A percentile compares a stretch with the other conserved stretches of the same genome.
phyloP scores from a whole-genome alignment of 768 basidiomycete species.

The Hemileccinum impolitum region DNA sequence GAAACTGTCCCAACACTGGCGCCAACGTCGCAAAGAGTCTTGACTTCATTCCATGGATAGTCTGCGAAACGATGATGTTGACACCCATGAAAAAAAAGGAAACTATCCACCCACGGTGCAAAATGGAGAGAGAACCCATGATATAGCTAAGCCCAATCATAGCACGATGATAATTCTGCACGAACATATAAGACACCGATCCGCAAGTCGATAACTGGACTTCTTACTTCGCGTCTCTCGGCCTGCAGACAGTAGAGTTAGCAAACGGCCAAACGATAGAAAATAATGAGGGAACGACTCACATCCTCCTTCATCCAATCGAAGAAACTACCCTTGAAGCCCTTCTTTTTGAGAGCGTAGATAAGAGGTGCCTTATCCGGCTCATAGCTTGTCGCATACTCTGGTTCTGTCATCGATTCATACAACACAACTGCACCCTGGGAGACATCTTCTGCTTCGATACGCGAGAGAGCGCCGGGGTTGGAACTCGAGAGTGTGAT shows the following conservation, averaged over 20 bases:
- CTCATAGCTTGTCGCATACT: conserved; percentile 22
- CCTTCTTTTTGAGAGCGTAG: conserved; percentile 17
- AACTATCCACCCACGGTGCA: conserved; percentile 16
- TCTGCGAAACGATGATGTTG: conserved; percentile 8
- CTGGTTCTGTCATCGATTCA: conserved; percentile 24
- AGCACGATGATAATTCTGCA: conserved; percentile 21
- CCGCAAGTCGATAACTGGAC: background rate
- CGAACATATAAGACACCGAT: conserved; percentile 1
- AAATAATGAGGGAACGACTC: background rate
- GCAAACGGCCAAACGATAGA: background rate
- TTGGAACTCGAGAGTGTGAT: conserved; percentile 16
- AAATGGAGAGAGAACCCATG: conserved; percentile 23
- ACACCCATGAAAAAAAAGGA: background rate
- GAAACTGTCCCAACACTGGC: conserved; percentile 30
- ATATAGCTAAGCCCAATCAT: conserved; percentile 21
- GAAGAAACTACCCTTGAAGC: conserved; percentile 17
- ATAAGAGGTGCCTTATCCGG: conserved; percentile 21
- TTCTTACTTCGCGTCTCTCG: conserved; percentile 14
- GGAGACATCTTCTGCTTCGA: conserved; percentile 9
- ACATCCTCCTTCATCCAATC: conserved; percentile 25
- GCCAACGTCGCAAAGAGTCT: conserved; percentile 29
- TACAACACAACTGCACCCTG: conserved; percentile 17
- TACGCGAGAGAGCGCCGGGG: conserved; percentile 7
- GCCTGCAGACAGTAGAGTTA: conserved; percentile 5
- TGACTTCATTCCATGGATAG: conserved; percentile 24